phyloP scores from a whole-genome alignment of 345 rosid species.

The Melaleuca quinquenervia region DNA sequence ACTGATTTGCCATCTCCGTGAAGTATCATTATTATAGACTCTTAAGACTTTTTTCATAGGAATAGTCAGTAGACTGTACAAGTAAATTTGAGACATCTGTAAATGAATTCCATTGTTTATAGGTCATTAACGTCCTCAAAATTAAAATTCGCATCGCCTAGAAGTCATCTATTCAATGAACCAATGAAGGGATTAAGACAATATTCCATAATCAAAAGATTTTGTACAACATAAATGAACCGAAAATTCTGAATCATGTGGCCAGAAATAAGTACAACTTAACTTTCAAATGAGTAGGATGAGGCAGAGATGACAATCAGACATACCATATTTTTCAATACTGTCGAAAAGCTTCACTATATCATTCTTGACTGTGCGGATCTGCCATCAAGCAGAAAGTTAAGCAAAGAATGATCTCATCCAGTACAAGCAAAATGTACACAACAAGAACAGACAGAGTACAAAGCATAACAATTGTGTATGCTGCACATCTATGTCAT shows the following conservation, averaged over 20 bases:
- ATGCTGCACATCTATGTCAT: background rate
- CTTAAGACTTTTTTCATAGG: background rate
- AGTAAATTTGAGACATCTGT: background rate
- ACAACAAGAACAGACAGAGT: background rate
- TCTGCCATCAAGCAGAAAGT: constrained; percentile 24
- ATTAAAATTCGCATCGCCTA: background rate
- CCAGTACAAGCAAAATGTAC: background rate
- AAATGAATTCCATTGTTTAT: background rate
- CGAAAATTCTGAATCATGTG: background rate
- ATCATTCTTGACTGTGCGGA: constrained; percentile 48
- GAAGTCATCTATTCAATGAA: background rate
- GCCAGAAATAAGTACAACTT: background rate
- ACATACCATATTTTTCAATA: constrained; percentile 73
- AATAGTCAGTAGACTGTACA: background rate
- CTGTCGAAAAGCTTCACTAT: constrained; percentile 81
- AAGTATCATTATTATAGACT: background rate
- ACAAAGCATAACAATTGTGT: background rate
- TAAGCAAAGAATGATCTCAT: background rate
- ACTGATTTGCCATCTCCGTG: background rate
- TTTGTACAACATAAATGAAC: background rate
- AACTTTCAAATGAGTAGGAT: background rate
- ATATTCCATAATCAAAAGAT: background rate
- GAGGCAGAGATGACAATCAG: background rate
- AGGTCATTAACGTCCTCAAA: background rate
- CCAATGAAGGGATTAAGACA: background rate